Base-by-base conservation (phyloP, 1,284 basidiomycete genomes). In the Irpex rosettiformis region DNA sequence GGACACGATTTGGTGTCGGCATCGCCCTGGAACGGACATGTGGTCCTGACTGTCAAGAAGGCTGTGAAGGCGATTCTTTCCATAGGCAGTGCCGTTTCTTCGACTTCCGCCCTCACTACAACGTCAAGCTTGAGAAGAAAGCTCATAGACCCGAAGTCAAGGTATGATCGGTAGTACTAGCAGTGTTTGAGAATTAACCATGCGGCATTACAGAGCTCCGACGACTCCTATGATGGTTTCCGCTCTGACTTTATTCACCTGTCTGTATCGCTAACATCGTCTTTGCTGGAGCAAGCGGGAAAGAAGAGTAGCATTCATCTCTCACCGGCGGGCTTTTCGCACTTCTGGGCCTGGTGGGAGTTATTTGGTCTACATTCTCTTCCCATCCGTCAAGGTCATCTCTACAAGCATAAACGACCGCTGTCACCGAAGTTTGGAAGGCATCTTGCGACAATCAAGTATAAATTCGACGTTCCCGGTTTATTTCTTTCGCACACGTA, bases 201-300 rank as follows among this genome's bases (percentile, higher is more conserved):
- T 40, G 13, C n/a, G 33, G 55, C 0, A 51, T 53, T 28, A 40
- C 49, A 56, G 53, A 62, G 52, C 25, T 61, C 68, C 22, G 73
- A 79, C 40, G 96, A 99, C 74, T 96, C 95, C 0, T 98, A 86
- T 72, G 84, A 84, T 59, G 91, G 85, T 1, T 98, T 98, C 75
- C 86, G 96, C 30, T 97, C 95, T 6, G 90, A 98, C 73, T 97
- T 94, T 71, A 88, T 98, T 59, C 96, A 99, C 74, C 83, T 97
- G 57, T 95, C 94, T 0, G 80, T 96, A 51, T 98, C 95, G 0
- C 78, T 98, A 61, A 84, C 84, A 37, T 93, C 93, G 65, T 61
- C 71, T 57, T 64, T 67, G 59, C 70, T 63, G 66, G 69, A 63
- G 59, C 63, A 56, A 13, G 58, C 58, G 5, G 58, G 64, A 0